phyloP scores from a whole-genome alignment of 192 early-diverging fungal genomes.

The Allomyces javanicus region DNA sequence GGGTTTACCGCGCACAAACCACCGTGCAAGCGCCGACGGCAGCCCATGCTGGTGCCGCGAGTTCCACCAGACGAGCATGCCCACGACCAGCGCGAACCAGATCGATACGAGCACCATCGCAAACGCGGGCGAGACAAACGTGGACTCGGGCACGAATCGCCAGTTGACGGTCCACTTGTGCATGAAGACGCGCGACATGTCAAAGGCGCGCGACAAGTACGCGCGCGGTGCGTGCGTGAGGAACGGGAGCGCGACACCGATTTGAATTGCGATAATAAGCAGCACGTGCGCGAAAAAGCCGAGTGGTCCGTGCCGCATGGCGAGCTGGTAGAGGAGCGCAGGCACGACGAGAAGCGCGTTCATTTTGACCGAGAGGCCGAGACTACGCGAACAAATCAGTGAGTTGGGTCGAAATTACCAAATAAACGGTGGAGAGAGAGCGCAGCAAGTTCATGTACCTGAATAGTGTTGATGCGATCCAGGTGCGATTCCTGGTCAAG shows the following conservation, averaged over 20 bases:
- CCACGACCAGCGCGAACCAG: slow-evolving; percentile 39
- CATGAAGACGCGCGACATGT: slow-evolving; percentile 64
- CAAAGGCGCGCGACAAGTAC: slow-evolving; percentile 65
- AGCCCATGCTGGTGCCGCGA: no score
- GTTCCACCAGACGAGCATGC: slow-evolving; percentile 34
- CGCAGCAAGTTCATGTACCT: slow-evolving; percentile 22
- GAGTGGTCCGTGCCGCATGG: slow-evolving; percentile 20
- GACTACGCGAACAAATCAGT: no score
- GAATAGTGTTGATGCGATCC: slow-evolving; percentile 16
- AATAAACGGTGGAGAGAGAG: no score
- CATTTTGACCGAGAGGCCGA: slow-evolving; percentile 64
- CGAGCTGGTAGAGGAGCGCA: slow-evolving; percentile 49
- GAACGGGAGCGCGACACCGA: slow-evolving; percentile 43
- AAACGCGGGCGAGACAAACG: slow-evolving; percentile 43
- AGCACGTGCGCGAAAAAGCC: slow-evolving; percentile 24
- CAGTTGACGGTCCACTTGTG: slow-evolving; percentile 95
- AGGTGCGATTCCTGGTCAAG: slow-evolving; percentile 21
- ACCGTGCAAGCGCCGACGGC: no score
- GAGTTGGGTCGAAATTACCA: no score
- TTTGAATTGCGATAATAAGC: slow-evolving; percentile 26
- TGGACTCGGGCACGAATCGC: slow-evolving; percentile 51
- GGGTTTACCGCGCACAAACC: slow-evolving; percentile 10
- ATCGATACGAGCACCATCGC: slow-evolving; percentile 30
- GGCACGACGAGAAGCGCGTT: slow-evolving; percentile 82
- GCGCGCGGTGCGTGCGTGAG: slow-evolving; percentile 24